These are phyloP conservation scores for Luffa aegyptiaca DNA, from an alignment of 306 rosid genomes.

Conservation along the genomic window DNA sequence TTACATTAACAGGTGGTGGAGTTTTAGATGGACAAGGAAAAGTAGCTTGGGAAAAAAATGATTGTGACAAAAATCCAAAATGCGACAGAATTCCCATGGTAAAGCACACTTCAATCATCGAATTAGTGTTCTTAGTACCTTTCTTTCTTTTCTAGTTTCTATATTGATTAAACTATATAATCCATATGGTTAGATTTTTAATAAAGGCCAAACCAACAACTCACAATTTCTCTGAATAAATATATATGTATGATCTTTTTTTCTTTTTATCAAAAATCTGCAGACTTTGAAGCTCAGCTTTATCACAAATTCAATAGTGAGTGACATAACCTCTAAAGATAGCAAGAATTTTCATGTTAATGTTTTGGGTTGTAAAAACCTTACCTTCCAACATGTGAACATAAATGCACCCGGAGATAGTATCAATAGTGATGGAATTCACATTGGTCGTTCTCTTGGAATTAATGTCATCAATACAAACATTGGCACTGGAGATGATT, in stretches of 20 bases:
- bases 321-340: slow-evolving; percentile 16
- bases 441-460: too few species aligned
- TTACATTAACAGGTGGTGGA: slow-evolving; percentile 35
- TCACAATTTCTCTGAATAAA: background rate
- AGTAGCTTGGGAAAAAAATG: too few species aligned
- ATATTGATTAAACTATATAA: too few species aligned
- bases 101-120: slow-evolving; percentile 10
- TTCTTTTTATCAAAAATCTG: background rate
- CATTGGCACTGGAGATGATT: too few species aligned
- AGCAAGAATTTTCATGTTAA: slow-evolving; percentile 27
- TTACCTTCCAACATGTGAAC: too few species aligned
- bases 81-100: slow-evolving; percentile 18
- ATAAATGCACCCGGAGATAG: slow-evolving; percentile 29
- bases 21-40: background rate
- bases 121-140: too few species aligned
- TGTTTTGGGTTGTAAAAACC: slow-evolving; percentile 20
- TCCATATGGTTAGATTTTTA: too few species aligned
- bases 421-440: too few species aligned
- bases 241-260: background rate
- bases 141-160: too few species aligned
- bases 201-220: slow-evolving; percentile 16
- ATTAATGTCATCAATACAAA: too few species aligned
- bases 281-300: background rate
- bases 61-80: too few species aligned
- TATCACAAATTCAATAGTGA: slow-evolving; percentile 18